A percentile compares a stretch with the other conserved stretches of the same genome.
Conservation (phyloP, 768 basidiomycete species). For the Antrodiella citrinella region DNA sequence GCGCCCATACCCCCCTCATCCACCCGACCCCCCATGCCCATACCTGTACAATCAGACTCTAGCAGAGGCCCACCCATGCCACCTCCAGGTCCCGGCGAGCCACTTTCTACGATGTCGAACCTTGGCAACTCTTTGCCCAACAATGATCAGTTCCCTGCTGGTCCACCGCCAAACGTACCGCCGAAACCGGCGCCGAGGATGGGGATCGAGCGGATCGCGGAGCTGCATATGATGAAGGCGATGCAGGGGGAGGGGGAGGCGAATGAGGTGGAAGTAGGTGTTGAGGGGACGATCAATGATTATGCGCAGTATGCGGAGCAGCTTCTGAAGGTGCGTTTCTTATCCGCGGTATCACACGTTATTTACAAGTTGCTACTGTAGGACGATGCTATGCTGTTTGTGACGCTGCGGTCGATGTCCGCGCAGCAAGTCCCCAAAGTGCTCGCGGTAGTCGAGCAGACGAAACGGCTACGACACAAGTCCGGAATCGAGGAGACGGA, state of each 20-base stretch:
- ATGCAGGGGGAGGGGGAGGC: conserved; percentile 42
- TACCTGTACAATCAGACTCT: not conserved
- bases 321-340: conserved; percentile 48
- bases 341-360: not conserved
- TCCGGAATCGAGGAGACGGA: conserved; percentile 37
- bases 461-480: conserved; percentile 70
- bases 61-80: conserved; percentile 22
- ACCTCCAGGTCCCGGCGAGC: no score
- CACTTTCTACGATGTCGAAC: not conserved
- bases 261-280: conserved; percentile 66
- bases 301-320: conserved; percentile 63
- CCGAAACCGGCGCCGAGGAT: conserved; percentile 52
- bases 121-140: not conserved
- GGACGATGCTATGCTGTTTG: conserved; percentile 79
- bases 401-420: conserved; percentile 60
- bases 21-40: not conserved
- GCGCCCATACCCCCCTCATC: conserved; percentile 6
- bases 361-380: conserved; percentile 18
- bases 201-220: conserved; percentile 62
- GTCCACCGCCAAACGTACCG: conserved; percentile 22
- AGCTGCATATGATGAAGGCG: conserved; percentile 50
- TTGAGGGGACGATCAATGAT: conserved; percentile 55
- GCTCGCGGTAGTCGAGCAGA: conserved; percentile 71
- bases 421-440: conserved; percentile 68
- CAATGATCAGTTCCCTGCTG: not conserved